A percentile compares a stretch with the other conserved stretches of the same genome.
phyloP scores from a whole-genome alignment of 352 stramenopile genomes.

The Pythium grandisporangium region DNA sequence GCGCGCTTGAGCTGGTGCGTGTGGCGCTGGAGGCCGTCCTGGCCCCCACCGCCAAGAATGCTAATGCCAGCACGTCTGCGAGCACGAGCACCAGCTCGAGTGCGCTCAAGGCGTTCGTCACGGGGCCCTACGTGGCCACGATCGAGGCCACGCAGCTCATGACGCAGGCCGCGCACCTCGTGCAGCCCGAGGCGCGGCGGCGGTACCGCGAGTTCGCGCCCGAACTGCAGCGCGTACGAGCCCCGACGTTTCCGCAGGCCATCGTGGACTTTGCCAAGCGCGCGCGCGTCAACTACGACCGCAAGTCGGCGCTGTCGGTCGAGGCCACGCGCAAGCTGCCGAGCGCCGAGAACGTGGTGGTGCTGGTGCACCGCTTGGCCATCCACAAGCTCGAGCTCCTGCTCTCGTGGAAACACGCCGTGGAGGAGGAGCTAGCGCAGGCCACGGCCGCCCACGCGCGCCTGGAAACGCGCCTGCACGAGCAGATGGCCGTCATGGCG shows the following conservation, averaged over 20 bases:
- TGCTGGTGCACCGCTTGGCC: slow-evolving; percentile 67
- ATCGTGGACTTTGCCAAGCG: slow-evolving; percentile 59
- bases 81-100: no score
- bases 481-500: slow-evolving; percentile 49
- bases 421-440: slow-evolving; percentile 43
- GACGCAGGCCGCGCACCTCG: slow-evolving; percentile 35
- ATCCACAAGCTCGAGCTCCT: slow-evolving; percentile 69
- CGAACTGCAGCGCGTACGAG: slow-evolving; percentile 28
- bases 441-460: slow-evolving; percentile 34
- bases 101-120: slow-evolving; percentile 59
- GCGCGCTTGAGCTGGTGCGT: slow-evolving; percentile 55
- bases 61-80: no score
- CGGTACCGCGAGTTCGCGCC: slow-evolving; percentile 51
- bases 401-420: slow-evolving; percentile 42
- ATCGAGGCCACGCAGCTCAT: slow-evolving; percentile 68
- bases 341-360: slow-evolving; percentile 54
- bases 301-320: slow-evolving; percentile 35
- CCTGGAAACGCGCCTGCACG: slow-evolving; percentile 48
- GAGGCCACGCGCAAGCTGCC: slow-evolving; percentile 56
- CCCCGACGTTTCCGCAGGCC: slow-evolving; percentile 57
- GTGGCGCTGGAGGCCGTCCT: slow-evolving; percentile 56
- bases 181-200: slow-evolving; percentile 63
- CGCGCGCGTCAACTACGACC: slow-evolving; percentile 48
- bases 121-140: slow-evolving; percentile 48
- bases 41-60: slow-evolving; percentile 57